Evolutionary conservation across 164 flowering plant species (phyloP), one percentile per base, ranked within the genome.

Genomic region (Chimonanthus praecox): DNA sequence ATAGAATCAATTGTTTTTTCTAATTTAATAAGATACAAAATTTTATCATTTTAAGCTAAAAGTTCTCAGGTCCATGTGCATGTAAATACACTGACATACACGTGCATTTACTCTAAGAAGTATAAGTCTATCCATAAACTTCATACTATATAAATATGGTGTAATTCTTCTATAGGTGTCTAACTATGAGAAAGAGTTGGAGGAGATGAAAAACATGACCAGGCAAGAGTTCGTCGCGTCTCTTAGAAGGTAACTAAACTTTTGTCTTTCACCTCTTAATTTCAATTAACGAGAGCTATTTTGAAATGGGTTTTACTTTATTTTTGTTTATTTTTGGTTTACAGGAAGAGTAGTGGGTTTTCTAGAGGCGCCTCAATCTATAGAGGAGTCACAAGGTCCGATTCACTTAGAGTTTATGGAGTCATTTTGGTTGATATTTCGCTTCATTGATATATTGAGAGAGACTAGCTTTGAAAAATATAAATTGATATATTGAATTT

Each of bases 151-250:
- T 54, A 54, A 13, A 9, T 11, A n/a, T 54, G 16, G 60, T 54
- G 60, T 13, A 54, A 54, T n/a, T 7, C 33, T 33, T 18, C 1
- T 54, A 3, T 49, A 93, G 98, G 78, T 93, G 49, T 77, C 84
- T 16, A 84, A 86, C 81, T 93, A 93, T 72, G 89, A 85, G 84
- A 89, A 88, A 76, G 97, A 93, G 75, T 73, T 91, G 11, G 92
- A 87, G 69, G 89, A 88, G 49, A 93, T 91, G 98, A 89, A 89
- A 88, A 80, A 88, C 82, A 89, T 90, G 97, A 85, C 89, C 3
- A 88, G 94, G 81, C 97, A 90, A 75, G 98, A 93, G 78, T 93
- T 90, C 72, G 94, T 93, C 64, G 98, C 98, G 58, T 90, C 97
- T 49, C 86, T 93, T 9, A 73, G 98, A 84, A 91, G 98, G 98